A percentile compares a stretch with the other conserved stretches of the same genome.
Evolutionary conservation across 345 rosid species (phyloP).

Genomic region (Gossypium raimondii): DNA sequence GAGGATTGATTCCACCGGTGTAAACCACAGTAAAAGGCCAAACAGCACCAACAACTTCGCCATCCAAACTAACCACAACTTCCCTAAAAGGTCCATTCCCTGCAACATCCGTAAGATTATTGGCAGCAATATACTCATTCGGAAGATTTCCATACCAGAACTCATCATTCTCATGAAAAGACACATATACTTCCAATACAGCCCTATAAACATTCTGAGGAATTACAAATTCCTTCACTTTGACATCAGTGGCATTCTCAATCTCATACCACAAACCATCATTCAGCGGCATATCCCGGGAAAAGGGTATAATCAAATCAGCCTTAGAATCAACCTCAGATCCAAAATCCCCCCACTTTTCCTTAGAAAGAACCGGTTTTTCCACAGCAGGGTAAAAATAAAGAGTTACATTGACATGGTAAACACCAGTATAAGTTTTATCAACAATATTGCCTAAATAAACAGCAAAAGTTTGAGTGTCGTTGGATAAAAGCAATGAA

Average conservation of each 20-base stretch:
- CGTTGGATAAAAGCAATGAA: conserved; percentile 53
- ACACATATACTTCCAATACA: conserved; percentile 81
- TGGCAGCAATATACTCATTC: conserved; percentile 58
- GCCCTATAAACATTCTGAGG: conserved; percentile 85
- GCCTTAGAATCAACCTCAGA: conserved; percentile 43
- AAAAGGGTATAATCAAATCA: conserved; percentile 74
- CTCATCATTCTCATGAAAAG: conserved; percentile 91
- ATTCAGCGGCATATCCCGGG: conserved; percentile 51
- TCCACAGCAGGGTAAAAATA: conserved; percentile 56
- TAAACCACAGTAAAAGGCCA: conserved; percentile 91
- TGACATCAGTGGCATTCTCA: conserved; percentile 36
- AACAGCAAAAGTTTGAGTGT: conserved; percentile 55
- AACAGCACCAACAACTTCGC: conserved; percentile 51
- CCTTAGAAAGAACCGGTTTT: conserved; percentile 6
- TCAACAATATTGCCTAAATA: conserved; percentile 67
- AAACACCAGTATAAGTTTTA: conserved; percentile 67
- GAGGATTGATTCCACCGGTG: conserved; percentile 82
- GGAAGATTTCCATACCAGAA: conserved; percentile 74
- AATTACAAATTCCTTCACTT: conserved; percentile 48
- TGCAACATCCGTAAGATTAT: conserved; percentile 38
- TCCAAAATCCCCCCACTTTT: conserved; percentile 9
- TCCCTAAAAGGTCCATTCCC: conserved; percentile 97
- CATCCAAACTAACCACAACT: conserved; percentile 72
- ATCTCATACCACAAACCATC: conserved; percentile 91
- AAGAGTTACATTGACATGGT: conserved; percentile 59